Base-by-base conservation (phyloP, 257 asterid genomes). In the Solanum bukasovii region DNA sequence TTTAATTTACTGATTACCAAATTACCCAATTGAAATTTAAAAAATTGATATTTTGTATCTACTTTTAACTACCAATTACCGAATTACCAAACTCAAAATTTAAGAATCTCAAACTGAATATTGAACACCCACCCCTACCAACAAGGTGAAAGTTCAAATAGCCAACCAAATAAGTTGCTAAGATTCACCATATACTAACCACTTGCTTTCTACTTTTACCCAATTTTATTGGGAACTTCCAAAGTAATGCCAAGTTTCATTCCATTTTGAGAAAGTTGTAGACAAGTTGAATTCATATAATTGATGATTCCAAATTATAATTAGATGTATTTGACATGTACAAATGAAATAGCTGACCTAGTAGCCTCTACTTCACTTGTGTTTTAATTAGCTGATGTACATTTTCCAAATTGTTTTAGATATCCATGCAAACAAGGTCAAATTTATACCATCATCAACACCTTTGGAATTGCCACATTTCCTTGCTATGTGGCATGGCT, bases 401-500 rank as follows among this genome's bases (percentile, higher is more conserved):
- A 74, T 59, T 75, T 74, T 1, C 9, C 65, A 68, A 72, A 31
- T 23, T 49, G 35, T 25, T 65, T 86, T 81, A 25, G 34, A 16
- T 14, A 79, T 75, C 25, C 74, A 29, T 87, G 87, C 88, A 84
- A 83, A 89, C 25, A 67, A 21, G 37, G 83, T 86, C 89, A 87
- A 77, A 61, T 31, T 86, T 77, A 87, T 63, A 13, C 12, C 70
- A 68, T 77, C 92, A 83, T 82, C 86, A 82, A 82, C 12, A 82
- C 20, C 65, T 65, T 72, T 87, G 86, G 46, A 84, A 38, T 40
- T 83, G 87, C 87, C 88, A 88, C 89, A 67, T 78, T 85, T 46
- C 89, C 89, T 79, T 8, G 78, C 87, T 40, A 84, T 61, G 90
- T 87, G 91, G 88, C 90, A 87, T 40, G 13, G 44, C 38, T 71